A percentile compares a stretch with the other conserved stretches of the same genome.
Conservation (phyloP, 73 alveolate genomes). For the Tetrahymena borealis region DNA sequence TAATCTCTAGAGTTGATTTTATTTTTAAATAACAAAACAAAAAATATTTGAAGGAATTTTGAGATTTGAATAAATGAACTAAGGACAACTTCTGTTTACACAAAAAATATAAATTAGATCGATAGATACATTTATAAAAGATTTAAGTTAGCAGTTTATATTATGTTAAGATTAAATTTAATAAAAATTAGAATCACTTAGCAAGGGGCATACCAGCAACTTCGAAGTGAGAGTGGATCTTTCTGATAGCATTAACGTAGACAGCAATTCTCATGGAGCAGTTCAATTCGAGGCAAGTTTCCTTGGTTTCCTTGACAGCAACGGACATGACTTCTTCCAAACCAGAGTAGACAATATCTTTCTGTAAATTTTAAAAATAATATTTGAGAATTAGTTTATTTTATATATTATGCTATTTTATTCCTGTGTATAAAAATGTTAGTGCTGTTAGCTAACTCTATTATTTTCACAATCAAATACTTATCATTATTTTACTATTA, state of each 20-base stretch:
- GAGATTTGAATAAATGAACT: not conserved
- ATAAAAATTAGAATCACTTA: not conserved
- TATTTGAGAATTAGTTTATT: not conserved
- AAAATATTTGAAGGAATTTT: not conserved
- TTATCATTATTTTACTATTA: no score
- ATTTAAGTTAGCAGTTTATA: not conserved
- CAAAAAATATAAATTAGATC: not conserved
- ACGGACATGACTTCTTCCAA: conserved; percentile 80
- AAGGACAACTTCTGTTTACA: not conserved
- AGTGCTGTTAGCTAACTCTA: no score
- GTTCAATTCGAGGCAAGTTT: conserved; percentile 32
- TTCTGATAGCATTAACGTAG: conserved; percentile 41
- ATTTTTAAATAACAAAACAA: not conserved
- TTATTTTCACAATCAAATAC: no score
- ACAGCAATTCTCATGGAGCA: conserved; percentile 72
- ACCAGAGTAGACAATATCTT: conserved; percentile 76
- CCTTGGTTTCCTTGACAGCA: conserved; percentile 52
- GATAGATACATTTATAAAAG: not conserved
- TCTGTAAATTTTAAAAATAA: conserved; percentile 24
- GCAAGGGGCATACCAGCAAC: conserved; percentile 31
- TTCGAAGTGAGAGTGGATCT: conserved; percentile 28
- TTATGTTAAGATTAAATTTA: not conserved
- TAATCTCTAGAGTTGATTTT: not conserved
- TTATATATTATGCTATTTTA: not conserved
- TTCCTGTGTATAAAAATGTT: no score